These are phyloP conservation scores for Mortierella sp. DNA, from an alignment of 371 early-diverging fungal genomes.

Conservation along the genomic window DNA sequence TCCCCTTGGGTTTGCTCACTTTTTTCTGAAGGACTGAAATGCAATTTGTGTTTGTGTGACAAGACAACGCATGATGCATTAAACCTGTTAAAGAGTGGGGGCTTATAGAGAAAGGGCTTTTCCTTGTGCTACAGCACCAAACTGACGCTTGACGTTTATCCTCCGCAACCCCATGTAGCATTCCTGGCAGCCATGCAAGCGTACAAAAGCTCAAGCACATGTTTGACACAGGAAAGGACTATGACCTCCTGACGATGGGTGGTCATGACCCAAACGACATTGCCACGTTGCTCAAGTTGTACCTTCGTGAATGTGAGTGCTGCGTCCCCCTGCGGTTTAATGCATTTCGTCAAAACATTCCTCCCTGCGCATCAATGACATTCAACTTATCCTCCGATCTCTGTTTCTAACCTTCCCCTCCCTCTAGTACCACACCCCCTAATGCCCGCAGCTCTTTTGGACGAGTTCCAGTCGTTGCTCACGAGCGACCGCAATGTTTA, in stretches of 20 bases:
- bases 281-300: constrained; percentile 52
- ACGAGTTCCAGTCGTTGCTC: constrained; percentile 44
- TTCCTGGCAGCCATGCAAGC: constrained; percentile 51
- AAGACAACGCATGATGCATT: no score
- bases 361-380: no score
- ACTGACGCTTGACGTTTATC: no score
- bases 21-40: constrained; percentile 2
- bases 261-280: constrained; percentile 46
- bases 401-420: background rate
- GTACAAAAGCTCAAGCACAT: constrained; percentile 46
- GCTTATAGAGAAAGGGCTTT: background rate
- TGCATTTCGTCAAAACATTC: no score
- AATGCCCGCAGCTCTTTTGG: constrained; percentile 28
- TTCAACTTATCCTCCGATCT: no score
- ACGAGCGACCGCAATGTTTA: constrained; percentile 48
- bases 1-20: background rate
- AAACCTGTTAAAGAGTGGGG: no score
- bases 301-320: constrained; percentile 50
- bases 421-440: constrained; percentile 38
- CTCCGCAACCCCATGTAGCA: constrained; percentile 5
- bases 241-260: constrained; percentile 37
- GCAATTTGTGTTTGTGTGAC: constrained; percentile 28
- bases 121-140: background rate
- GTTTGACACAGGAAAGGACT: constrained; percentile 51
- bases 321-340: no score